Base-by-base conservation (phyloP, 805 yeast species). In the Saccharomyces eubayanus region DNA sequence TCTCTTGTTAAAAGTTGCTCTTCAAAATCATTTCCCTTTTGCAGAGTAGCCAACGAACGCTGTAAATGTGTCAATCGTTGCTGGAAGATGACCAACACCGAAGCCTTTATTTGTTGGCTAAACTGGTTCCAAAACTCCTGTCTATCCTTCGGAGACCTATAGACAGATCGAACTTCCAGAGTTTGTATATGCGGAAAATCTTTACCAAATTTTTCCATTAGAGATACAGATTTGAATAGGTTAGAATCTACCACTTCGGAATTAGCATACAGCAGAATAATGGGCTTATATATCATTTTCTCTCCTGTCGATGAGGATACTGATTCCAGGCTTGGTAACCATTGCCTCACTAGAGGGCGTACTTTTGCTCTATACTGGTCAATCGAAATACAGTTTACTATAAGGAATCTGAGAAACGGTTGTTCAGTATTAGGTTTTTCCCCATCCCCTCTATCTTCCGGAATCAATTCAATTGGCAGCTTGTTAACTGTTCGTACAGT, bases 291-390 rank as follows among this genome's bases (percentile, higher is more conserved):
- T 9, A 16, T 16, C 43, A 16, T 6, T 9, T 36, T 36, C 1
- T 36, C 24, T n/a, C 21, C 43, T 36, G 43, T 36, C 24, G 24
- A 36, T 36, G 43, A 14, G 9, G 48, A 46, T 46, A 24, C 29
- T 3, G 48, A 46, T 16, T 48, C 46, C n/a, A n/a, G 46, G 11
- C 56, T 55, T 6, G 72, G 67, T 14, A 87, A 72, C 98, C 99
- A 94, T 59, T 86, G 94, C 49, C 77, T 78, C 24, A 91, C 81
- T 59, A 89, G 72, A 1, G 96, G 96, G 43, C 99, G 78, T 0
- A 87, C 89, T 62, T 85, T 87, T 0, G 85, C 68, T 55, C 95
- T 75, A 67, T 92, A 92, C 1, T 80, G 80, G 14, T 92, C 98
- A 20, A 85, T 67, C 47, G 79, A 80, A 5, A 80, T 82, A 55